A percentile compares a stretch with the other conserved stretches of the same genome.
Conservation (phyloP, 1,284 basidiomycete species). For the Irpex sp. region DNA sequence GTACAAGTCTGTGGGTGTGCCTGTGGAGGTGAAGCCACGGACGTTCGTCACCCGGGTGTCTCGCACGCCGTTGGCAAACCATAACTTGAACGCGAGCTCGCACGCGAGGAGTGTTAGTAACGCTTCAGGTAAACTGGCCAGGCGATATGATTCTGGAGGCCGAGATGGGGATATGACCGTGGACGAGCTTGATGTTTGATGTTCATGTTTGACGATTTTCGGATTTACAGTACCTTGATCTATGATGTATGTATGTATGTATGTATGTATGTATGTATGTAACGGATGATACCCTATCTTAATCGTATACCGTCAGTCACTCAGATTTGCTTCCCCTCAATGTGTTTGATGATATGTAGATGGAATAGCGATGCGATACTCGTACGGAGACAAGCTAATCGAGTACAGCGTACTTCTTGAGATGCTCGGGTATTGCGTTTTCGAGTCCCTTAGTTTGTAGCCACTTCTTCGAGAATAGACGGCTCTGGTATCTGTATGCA, state of each 20-base stretch:
- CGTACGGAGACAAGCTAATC: constrained; percentile 35
- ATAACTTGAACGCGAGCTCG: constrained; percentile 35
- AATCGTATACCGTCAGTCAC: background rate
- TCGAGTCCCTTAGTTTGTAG: constrained; percentile 79
- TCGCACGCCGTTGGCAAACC: constrained; percentile 46
- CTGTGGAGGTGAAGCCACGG: constrained; percentile 51
- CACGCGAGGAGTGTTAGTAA: constrained; percentile 2
- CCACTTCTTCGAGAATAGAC: constrained; percentile 96
- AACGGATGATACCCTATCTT: background rate
- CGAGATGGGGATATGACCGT: constrained; percentile 45
- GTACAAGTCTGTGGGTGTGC: constrained; percentile 64
- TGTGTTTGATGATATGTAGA: too few species aligned
- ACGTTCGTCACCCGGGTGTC: constrained; percentile 57
- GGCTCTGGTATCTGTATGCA: constrained; percentile 94
- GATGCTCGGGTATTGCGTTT: constrained; percentile 74
- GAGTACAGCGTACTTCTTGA: constrained; percentile 90
- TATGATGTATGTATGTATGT: background rate
- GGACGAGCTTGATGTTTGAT: constrained; percentile 33
- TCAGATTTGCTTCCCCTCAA: background rate
- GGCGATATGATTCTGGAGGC: constrained; percentile 15
- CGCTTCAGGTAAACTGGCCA: constrained; percentile 1
- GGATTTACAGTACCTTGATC: background rate
- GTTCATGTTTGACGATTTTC: background rate
- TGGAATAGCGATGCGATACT: too few species aligned
- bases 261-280: background rate